phyloP scores from a whole-genome alignment of 208 protist species.

The Endotrypanum monterogeii region DNA sequence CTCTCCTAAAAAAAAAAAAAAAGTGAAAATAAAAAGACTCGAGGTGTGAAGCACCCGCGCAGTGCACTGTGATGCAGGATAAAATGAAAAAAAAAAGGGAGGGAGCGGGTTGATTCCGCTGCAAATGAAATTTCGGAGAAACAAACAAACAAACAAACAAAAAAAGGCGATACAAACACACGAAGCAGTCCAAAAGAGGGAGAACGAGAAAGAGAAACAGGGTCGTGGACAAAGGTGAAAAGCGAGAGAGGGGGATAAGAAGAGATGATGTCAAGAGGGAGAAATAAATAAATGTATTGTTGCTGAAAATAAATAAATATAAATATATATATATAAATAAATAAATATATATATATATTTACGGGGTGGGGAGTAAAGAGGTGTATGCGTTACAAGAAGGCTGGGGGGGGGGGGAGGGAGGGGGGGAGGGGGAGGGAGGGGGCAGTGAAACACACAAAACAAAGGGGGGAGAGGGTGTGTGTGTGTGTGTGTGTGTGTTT shows the following conservation, averaged over 20 bases:
- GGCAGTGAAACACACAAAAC: background rate
- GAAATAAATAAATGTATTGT: background rate
- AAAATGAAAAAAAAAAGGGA: too few relatives aligned
- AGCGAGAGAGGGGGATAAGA: background rate
- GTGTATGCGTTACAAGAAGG: too few relatives aligned
- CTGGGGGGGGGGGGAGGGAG: background rate
- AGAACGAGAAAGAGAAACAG: background rate
- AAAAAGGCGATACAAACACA: background rate
- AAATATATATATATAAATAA: background rate
- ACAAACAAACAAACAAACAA: too few relatives aligned
- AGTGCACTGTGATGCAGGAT: too few relatives aligned
- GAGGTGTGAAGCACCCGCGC: too few relatives aligned
- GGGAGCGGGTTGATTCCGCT: too few relatives aligned
- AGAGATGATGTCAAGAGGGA: background rate
- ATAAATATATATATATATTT: background rate
- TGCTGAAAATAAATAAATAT: background rate
- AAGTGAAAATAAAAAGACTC: too few relatives aligned
- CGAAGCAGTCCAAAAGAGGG: background rate
- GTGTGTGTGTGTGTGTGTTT: too few relatives aligned
- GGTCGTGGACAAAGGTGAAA: background rate
- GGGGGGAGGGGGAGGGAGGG: background rate
- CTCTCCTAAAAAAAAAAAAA: too few relatives aligned
- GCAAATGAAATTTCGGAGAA: too few relatives aligned
- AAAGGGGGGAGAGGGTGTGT: background rate
- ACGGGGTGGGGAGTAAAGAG: too few relatives aligned